phyloP scores from a whole-genome alignment of 106 monocot genomes.

The Dendrobium huoshanense region DNA sequence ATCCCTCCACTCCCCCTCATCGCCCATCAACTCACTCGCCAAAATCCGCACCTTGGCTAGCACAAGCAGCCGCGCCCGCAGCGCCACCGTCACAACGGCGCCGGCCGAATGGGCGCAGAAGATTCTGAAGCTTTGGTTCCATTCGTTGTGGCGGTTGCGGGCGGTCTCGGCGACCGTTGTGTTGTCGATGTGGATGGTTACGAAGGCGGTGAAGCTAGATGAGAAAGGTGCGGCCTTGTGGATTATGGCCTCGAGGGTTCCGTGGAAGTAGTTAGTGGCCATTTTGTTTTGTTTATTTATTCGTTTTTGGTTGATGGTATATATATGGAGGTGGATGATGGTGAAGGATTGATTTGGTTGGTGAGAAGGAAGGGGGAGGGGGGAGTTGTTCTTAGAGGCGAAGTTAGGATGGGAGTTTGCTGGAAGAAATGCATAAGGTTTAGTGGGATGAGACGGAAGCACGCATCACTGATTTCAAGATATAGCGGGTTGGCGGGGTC shows the following conservation, averaged over 20 bases:
- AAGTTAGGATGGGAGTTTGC: neutral
- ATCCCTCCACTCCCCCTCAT: neutral
- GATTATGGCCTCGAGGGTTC: slow-evolving; percentile 23
- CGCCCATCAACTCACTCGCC: slow-evolving; percentile 2
- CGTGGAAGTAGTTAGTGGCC: slow-evolving; percentile 14
- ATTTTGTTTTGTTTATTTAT: neutral
- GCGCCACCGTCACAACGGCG: slow-evolving; percentile 12
- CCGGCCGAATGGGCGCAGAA: slow-evolving; percentile 28
- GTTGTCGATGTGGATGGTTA: slow-evolving; percentile 27
- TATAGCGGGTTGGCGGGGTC: no score
- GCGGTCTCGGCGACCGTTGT: slow-evolving; percentile 29
- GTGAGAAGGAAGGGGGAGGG: no score
- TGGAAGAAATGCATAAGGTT: neutral
- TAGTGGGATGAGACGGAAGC: no score
- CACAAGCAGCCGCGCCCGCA: slow-evolving; percentile 9
- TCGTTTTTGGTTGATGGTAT: neutral
- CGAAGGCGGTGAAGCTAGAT: slow-evolving; percentile 8
- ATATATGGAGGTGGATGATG: neutral
- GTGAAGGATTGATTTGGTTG: no score
- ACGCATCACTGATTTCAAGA: no score
- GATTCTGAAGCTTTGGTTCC: slow-evolving; percentile 37
- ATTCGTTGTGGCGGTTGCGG: neutral
- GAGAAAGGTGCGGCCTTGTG: slow-evolving; percentile 7
- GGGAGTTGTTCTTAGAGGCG: neutral
- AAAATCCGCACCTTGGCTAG: slow-evolving; percentile 17